Evolutionary conservation across 2,329 filamentous ascomycete genomes (phyloP), one percentile per base, ranked within the genome.

Genomic region (Penicillium sp.): DNA sequence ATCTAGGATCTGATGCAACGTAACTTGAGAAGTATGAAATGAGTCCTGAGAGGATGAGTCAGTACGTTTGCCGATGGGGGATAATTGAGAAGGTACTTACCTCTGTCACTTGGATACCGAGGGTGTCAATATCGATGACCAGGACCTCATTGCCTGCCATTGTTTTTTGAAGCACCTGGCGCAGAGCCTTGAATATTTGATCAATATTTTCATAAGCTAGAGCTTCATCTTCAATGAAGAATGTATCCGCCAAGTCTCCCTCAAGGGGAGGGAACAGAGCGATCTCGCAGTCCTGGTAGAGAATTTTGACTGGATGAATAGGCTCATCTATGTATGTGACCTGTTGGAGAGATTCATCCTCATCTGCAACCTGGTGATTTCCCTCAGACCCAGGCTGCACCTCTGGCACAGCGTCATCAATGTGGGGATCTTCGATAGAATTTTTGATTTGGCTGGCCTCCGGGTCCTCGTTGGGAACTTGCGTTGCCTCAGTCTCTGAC

Each of bases 21-120:
- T 81, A 60, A 82, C 73, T 65, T 79, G 74, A 63, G 77, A 74
- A 48, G 79, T 70, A 67, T 81, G 73, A 39, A 72, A 69, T 43
- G 81, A 83, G 67, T 81, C 79, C 82, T 86, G 62, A 13, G 57
- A 49, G 27, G n/a, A 19, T 55, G 66, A 61, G 71, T 78, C 61
- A 72, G 61, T 31, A 60, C 35, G 6, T 39, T 19, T 21, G 12
- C 33, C 29, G 17, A 42, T 17, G 4, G 29, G 7, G 10, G 43
- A 21, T 49, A 25, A n/a, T 41, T 9, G 72, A 23, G 17, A 33
- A 51, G 1, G n/a, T n/a, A n/a, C 81, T 74, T 72, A 86, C 84
- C 77, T 88, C 85, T 65, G 77, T 79, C 65, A 86, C 73, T 65
- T 82, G 78, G 55, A 87, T 74, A 63, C 79, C 82, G 56, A 88